Evolutionary conservation across 2,329 filamentous ascomycete genomes (phyloP).

Genomic region (Paramyrothecium roridum): DNA sequence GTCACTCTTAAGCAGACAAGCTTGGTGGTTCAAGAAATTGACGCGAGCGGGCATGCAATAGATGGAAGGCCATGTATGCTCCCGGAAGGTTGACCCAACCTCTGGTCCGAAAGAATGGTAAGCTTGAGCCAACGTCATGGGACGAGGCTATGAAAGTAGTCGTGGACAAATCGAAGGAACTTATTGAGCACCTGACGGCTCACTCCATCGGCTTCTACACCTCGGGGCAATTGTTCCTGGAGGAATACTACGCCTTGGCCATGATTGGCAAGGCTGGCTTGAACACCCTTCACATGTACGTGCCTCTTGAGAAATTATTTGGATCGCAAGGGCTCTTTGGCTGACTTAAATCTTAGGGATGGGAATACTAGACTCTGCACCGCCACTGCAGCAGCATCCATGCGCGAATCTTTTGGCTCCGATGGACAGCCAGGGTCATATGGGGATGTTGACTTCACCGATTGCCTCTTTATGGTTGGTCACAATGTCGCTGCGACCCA

Average conservation of each 20-base stretch:
- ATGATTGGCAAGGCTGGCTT: conserved; percentile 33
- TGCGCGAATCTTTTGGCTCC: conserved; percentile 32
- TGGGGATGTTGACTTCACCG: conserved; percentile 29
- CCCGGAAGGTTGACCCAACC: conserved; percentile 27
- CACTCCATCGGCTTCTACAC: conserved; percentile 36
- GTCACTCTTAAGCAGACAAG: neutral
- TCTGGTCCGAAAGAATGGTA: conserved; percentile 27
- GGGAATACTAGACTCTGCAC: conserved; percentile 36
- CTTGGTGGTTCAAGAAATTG: neutral
- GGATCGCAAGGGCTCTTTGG: neutral
- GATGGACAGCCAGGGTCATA: conserved; percentile 34
- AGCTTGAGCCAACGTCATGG: conserved; percentile 28
- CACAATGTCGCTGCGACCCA: conserved; percentile 32
- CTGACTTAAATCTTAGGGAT: conserved; percentile 19
- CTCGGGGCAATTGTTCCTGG: conserved; percentile 31
- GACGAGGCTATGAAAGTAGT: conserved; percentile 34
- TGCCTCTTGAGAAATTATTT: too few species aligned
- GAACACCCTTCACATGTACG: conserved; percentile 32
- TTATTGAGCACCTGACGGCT: conserved; percentile 24
- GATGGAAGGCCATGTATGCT: conserved; percentile 22
- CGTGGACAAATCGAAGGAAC: conserved; percentile 12
- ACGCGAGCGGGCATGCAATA: neutral
- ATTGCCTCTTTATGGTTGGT: conserved; percentile 32
- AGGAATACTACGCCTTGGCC: conserved; percentile 35
- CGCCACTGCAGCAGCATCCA: conserved; percentile 31